Evolutionary conservation across 1,284 basidiomycete species (phyloP), one percentile per base, ranked within the genome.

Genomic region (Ustilago hordei): DNA sequence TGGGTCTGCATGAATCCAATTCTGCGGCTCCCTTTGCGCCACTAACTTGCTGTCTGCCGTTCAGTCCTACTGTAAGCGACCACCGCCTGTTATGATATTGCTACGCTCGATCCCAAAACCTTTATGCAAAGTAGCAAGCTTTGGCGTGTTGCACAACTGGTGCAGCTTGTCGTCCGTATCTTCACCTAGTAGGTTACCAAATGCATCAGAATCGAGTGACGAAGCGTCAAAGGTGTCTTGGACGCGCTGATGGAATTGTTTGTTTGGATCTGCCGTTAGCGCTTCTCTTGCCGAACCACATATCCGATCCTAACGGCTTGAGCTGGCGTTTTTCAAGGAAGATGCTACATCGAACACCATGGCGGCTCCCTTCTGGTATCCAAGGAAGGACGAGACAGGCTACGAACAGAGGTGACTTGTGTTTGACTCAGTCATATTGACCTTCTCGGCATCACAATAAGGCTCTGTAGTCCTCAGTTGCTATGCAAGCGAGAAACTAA

Each of bases 211-310:
- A 28, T 3, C 23, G 23, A 45, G 41, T 38, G 15, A 19, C 11
- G n/a, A 45, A 31, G 48, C 3, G 34, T n/a, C 8, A 9, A 53
- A 15, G 2, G n/a, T 38, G 4, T 36, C 4, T 23, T 38, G 32
- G 28, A 15, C 15, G 53, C n/a, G 23, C n/a, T 43, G 38, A 56
- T 56, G 55, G 15, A 45, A 31, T 57, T 17, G 19, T n/a, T 9
- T 31, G 47, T 59, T 50, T 35, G 47, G 57, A 38, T 59, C 7
- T 48, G 19, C 45, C 47, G 56, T 50, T 36, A 59, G 45, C 57
- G 17, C 28, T 19, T 7, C 32, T 35, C n/a, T 59, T 50, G 47
- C 57, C 57, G 57, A 59, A 48, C 12, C 15, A 34, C 47, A 31
- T 34, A 47, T 57, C 55, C 55, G 41, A 57, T 35, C 6, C 17